These are phyloP conservation scores for Penicillium sp. DNA, from an alignment of 2,329 filamentous ascomycete species.

Conservation along the genomic window DNA sequence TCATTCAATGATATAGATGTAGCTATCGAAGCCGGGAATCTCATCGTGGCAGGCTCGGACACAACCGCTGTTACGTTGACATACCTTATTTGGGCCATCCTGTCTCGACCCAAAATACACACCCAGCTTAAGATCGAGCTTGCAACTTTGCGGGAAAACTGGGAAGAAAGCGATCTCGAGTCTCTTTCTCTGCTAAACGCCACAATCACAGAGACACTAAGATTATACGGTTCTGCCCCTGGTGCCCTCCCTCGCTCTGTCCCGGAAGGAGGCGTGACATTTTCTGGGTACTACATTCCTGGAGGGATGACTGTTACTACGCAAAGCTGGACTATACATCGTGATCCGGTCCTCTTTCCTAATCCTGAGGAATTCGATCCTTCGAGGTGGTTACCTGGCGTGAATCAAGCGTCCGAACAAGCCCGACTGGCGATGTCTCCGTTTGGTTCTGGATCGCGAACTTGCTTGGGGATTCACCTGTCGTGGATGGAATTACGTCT, in stretches of 20 bases:
- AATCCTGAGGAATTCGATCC: conserved; percentile 53
- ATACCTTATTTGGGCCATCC: conserved; percentile 32
- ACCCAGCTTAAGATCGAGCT: background rate
- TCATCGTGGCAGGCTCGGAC: conserved; percentile 52
- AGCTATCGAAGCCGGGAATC: conserved; percentile 36
- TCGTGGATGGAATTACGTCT: conserved; percentile 58
- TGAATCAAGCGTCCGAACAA: conserved; percentile 37
- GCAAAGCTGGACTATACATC: conserved; percentile 51
- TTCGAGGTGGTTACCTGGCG: conserved; percentile 49
- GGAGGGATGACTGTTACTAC: conserved; percentile 37
- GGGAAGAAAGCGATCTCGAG: background rate
- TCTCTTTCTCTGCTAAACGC: background rate
- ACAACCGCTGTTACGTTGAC: conserved; percentile 52
- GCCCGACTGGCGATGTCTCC: conserved; percentile 57
- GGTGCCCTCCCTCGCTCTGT: background rate
- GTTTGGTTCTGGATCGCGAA: conserved; percentile 60
- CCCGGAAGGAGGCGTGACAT: background rate
- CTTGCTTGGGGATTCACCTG: conserved; percentile 68
- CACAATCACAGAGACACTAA: background rate
- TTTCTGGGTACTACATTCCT: background rate
- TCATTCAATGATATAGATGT: conserved; percentile 33
- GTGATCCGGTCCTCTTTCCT: conserved; percentile 50
- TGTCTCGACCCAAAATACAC: background rate
- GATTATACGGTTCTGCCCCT: background rate
- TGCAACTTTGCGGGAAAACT: background rate